phyloP scores from a whole-genome alignment of 2,329 filamentous ascomycete species.

The Aciculosporium take region DNA sequence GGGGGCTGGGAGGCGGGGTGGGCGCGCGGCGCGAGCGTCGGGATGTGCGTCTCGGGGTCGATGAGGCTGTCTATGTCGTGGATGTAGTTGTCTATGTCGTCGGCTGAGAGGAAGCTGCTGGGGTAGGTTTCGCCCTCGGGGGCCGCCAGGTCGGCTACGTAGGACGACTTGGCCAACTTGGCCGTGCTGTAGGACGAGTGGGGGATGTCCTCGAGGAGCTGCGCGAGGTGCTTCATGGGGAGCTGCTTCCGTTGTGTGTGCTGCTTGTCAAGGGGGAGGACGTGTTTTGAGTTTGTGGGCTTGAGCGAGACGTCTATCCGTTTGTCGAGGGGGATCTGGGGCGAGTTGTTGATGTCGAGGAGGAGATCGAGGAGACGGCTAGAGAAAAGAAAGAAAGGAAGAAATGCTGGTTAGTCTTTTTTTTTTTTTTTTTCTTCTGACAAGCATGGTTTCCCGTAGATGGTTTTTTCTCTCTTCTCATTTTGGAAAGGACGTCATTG shows the following conservation, averaged over 20 bases:
- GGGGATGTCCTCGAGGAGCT: conserved; percentile 38
- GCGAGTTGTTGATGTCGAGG: conserved; percentile 73
- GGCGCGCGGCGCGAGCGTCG: conserved; percentile 37
- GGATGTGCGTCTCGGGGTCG: conserved; percentile 28
- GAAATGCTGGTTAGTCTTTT: too few relatives aligned
- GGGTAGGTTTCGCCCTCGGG: conserved; percentile 40
- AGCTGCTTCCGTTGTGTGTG: conserved; percentile 25
- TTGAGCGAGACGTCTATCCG: conserved; percentile 55
- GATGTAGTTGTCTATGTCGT: conserved; percentile 63
- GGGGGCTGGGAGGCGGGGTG: conserved; percentile 22
- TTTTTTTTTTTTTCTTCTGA: background rate
- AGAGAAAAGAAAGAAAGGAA: too few relatives aligned
- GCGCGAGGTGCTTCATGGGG: conserved; percentile 33
- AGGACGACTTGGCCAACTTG: conserved; percentile 47
- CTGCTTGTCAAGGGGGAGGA: conserved; percentile 18
- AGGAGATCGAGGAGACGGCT: conserved; percentile 83
- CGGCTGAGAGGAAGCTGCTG: conserved; percentile 50
- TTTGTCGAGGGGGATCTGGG: conserved; percentile 60
- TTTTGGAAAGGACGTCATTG: background rate
- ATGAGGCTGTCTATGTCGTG: conserved; percentile 44
- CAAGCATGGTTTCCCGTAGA: too few relatives aligned
- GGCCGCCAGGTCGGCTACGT: conserved; percentile 34
- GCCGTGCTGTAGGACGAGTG: conserved; percentile 38
- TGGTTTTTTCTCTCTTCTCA: too few relatives aligned
- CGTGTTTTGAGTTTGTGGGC: conserved; percentile 23